Conservation (phyloP, 305 asterid species). For the Fraxinus dipetala region DNA sequence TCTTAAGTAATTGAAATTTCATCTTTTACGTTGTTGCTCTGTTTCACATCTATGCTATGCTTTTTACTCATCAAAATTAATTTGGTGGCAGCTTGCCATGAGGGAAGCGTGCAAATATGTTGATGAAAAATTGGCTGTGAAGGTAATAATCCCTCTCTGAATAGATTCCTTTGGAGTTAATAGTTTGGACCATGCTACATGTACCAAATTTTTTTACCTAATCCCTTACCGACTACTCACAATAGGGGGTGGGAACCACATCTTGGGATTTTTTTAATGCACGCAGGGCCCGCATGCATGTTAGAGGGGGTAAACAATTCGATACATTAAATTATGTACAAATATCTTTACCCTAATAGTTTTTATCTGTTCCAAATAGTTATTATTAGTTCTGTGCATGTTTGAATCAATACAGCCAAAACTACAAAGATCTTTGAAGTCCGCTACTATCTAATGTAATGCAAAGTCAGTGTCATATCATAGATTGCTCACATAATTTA, state of each 20-base stretch:
- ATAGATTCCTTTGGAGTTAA: not conserved
- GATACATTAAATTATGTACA: no score
- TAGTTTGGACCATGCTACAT: no score
- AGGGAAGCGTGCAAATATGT: constrained; percentile 87
- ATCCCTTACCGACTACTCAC: no score
- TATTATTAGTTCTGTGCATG: not conserved
- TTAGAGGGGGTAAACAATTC: no score
- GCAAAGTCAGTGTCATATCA: not conserved
- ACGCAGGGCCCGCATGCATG: no score
- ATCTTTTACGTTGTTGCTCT: not conserved
- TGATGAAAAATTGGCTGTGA: constrained; percentile 66
- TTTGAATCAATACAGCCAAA: not conserved
- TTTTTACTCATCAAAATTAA: not conserved
- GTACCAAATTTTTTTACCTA: no score
- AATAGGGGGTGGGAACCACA: no score
- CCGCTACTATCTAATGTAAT: not conserved
- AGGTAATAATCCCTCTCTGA: constrained; percentile 38
- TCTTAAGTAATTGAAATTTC: not conserved
- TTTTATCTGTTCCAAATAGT: not conserved
- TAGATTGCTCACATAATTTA: not conserved
- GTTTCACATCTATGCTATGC: not conserved
- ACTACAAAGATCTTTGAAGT: not conserved
- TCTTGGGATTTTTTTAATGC: no score
- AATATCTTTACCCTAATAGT: no score
- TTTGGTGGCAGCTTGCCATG: constrained; percentile 68